Conservation (phyloP, 1,139 yeast genomes). For the Candida smagusa region DNA sequence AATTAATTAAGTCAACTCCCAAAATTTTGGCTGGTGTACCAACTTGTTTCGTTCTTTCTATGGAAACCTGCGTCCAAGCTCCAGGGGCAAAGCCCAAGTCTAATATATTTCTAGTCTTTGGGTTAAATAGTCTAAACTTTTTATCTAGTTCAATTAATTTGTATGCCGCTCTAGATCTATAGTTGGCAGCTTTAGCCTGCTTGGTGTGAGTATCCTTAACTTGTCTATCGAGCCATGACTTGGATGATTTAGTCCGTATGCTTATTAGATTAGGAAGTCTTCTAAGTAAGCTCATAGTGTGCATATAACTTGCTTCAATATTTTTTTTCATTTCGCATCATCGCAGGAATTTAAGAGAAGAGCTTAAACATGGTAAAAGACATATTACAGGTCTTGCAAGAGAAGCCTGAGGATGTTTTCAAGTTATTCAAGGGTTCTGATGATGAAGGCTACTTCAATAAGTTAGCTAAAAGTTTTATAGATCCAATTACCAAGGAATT, state of each 20-base stretch:
- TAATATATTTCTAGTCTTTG: slow-evolving; percentile 53
- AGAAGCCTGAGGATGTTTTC: slow-evolving; percentile 28
- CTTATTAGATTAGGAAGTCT: background rate
- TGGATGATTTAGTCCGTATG: slow-evolving; percentile 46
- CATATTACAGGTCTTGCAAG: slow-evolving; percentile 17
- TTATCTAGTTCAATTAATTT: slow-evolving; percentile 72
- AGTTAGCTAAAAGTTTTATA: slow-evolving; percentile 49
- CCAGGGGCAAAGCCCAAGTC: slow-evolving; percentile 64
- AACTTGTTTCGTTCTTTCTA: slow-evolving; percentile 20
- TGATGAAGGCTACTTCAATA: slow-evolving; percentile 22
- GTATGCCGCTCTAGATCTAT: slow-evolving; percentile 86
- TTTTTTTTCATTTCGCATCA: slow-evolving; percentile 5
- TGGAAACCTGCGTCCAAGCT: slow-evolving; percentile 47
- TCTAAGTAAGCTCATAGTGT: background rate
- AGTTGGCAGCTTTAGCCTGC: slow-evolving; percentile 61
- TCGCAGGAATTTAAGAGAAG: slow-evolving; percentile 1
- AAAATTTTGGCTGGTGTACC: slow-evolving; percentile 20
- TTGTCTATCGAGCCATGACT: slow-evolving; percentile 74
- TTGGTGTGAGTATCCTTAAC: slow-evolving; percentile 58
- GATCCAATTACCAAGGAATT: slow-evolving; percentile 64
- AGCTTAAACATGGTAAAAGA: slow-evolving; percentile 15
- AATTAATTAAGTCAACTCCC: slow-evolving; percentile 41
- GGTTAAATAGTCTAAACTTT: slow-evolving; percentile 55
- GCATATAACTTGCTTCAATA: slow-evolving; percentile 4
- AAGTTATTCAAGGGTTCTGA: slow-evolving; percentile 15